Conservation (phyloP, 345 rosid genomes). For the Eucalyptus cloeziana region DNA sequence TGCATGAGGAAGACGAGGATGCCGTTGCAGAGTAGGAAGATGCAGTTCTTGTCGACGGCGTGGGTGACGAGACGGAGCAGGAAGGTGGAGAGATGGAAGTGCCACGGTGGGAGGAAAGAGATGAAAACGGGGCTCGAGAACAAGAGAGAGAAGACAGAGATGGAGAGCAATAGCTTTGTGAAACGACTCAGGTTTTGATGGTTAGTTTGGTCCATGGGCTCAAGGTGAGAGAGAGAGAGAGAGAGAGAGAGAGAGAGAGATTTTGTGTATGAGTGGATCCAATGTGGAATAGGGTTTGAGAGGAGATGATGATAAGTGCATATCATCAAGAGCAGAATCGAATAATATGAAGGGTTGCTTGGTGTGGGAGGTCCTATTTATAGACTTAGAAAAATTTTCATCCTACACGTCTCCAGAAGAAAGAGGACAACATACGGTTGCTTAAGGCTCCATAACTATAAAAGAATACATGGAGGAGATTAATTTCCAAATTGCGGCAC, state of each 20-base stretch:
- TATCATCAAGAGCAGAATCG: background rate
- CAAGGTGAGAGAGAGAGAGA: background rate
- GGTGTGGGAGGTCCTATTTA: background rate
- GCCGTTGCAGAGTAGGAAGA: constrained; percentile 74
- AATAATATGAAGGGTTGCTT: background rate
- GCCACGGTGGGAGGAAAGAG: constrained; percentile 10
- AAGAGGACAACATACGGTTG: background rate
- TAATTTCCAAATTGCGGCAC: background rate
- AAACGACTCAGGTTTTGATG: background rate
- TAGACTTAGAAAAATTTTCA: background rate
- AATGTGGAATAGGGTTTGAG: background rate
- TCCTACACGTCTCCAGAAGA: background rate
- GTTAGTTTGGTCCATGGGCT: constrained; percentile 14
- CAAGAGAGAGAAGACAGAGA: constrained; percentile 46
- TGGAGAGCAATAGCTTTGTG: constrained; percentile 21
- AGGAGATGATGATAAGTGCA: background rate
- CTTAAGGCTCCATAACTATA: background rate
- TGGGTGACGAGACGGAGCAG: constrained; percentile 34
- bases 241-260: background rate
- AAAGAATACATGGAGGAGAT: background rate
- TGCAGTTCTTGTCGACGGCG: constrained; percentile 50
- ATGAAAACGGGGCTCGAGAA: constrained; percentile 4
- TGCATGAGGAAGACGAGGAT: constrained; percentile 63
- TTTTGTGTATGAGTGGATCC: background rate
- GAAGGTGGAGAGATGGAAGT: constrained; percentile 22